A percentile compares a stretch with the other conserved stretches of the same genome.
phyloP scores from a whole-genome alignment of 2,329 filamentous ascomycete genomes.

The Lecanicillium sp. region DNA sequence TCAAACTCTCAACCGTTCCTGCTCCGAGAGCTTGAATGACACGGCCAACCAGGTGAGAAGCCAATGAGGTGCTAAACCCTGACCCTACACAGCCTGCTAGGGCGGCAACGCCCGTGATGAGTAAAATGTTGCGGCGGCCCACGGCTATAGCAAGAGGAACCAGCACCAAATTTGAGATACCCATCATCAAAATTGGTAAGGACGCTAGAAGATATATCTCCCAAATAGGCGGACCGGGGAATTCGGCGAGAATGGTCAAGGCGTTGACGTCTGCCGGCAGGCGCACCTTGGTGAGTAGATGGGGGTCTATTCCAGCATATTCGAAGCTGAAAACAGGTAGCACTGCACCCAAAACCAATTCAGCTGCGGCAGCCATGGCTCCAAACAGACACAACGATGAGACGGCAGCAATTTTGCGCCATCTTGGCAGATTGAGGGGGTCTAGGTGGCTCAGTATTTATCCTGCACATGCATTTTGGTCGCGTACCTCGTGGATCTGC shows the following conservation, averaged over 20 bases:
- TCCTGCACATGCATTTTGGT: no score
- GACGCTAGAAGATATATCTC: conserved; percentile 23
- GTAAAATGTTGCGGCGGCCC: conserved; percentile 26
- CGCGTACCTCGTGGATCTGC: conserved; percentile 6
- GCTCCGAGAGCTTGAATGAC: conserved; percentile 26
- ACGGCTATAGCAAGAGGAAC: conserved; percentile 27
- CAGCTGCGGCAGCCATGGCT: conserved; percentile 13
- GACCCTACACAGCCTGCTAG: conserved; percentile 29
- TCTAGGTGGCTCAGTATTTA: no score
- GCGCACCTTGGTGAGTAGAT: conserved; percentile 18
- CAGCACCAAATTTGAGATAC: conserved; percentile 26
- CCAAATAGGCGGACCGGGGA: conserved; percentile 20
- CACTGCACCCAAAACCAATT: conserved; percentile 19
- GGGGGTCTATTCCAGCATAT: conserved; percentile 23
- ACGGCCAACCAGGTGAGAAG: conserved; percentile 23
- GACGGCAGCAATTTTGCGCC: conserved; percentile 3
- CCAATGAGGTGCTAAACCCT: conserved; percentile 20
- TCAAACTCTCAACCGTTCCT: conserved; percentile 25
- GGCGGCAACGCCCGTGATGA: conserved; percentile 22
- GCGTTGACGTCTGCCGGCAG: conserved; percentile 16
- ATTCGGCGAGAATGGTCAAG: conserved; percentile 20
- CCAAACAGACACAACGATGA: conserved; percentile 19
- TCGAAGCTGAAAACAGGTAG: conserved; percentile 25
- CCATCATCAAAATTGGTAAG: conserved; percentile 26
- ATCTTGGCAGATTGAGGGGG: conserved; percentile 3